These are phyloP conservation scores for Glycyrrhiza uralensis DNA, from an alignment of 306 rosid species.

Conservation along the genomic window DNA sequence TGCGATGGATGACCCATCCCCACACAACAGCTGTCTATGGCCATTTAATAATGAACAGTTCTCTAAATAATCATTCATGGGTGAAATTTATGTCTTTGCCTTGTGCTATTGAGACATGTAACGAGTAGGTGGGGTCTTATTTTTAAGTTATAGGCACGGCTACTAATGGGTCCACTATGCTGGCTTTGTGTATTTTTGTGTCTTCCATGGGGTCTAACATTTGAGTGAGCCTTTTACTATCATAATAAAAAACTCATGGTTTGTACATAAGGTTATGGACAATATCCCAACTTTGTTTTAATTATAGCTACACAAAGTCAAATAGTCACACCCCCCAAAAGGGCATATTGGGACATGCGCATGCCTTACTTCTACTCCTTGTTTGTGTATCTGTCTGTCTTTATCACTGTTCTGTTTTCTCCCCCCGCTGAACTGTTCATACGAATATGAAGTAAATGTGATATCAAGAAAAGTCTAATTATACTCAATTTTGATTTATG, in stretches of 20 bases:
- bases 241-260: slow-evolving; percentile 1
- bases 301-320: slow-evolving; percentile 27
- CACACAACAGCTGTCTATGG: slow-evolving; percentile 34
- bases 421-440: neutral
- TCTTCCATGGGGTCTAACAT: slow-evolving; percentile 31
- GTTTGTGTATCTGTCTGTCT: neutral
- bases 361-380: neutral
- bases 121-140: slow-evolving; percentile 25
- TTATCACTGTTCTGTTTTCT: neutral
- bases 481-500: no score
- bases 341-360: slow-evolving; percentile 14
- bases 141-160: neutral
- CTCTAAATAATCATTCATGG: slow-evolving; percentile 26
- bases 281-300: slow-evolving; percentile 24
- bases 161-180: neutral
- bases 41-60: slow-evolving; percentile 41
- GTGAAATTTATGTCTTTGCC: slow-evolving; percentile 52
- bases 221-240: neutral
- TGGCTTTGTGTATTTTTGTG: slow-evolving; percentile 22
- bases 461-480: no score
- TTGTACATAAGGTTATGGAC: slow-evolving; percentile 27
- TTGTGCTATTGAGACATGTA: slow-evolving; percentile 32
- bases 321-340: neutral
- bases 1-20: slow-evolving; percentile 37
- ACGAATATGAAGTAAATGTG: neutral